Base-by-base conservation (phyloP, 257 asterid species). In the Capsicum rhomboideum region DNA sequence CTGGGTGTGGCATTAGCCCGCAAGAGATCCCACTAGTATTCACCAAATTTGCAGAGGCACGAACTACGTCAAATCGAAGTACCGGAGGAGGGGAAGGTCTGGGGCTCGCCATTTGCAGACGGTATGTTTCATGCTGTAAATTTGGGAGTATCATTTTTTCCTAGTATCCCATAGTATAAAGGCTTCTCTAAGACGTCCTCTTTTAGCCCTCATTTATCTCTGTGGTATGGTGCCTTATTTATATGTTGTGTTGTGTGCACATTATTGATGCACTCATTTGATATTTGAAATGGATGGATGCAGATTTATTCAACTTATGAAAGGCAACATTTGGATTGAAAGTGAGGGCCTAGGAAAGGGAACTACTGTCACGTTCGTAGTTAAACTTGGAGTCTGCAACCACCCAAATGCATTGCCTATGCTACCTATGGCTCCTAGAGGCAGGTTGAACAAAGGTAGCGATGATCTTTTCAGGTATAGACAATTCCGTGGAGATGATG, bases 101-200 rank as follows among this genome's bases (percentile, higher is more conserved):
- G 16, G 97, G 97, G 9, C 96, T 93, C 54, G 96, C 96, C 84
- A 92, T 93, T 82, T 92, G 96, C 90, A 89, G 89, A 87, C 88
- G 96, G 97, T 93, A 89, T 82, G 84, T 49, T 81, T 59, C 44
- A 80, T 21, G 18, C 61, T 37, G 44, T 54, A 59, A 80, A 21
- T 59, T 46, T 23, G 58, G 42, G 7, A 17, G 29, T 5, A 37
- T 80, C 18, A 16, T 37, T 16, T 54, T 78, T 14, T 63, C 83
- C 29, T 56, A 3, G 53, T 34, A 23, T 40, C 54, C 54, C 74
- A 58, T 55, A 59, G 37, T 20, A 59, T 34, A 58, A 14, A 75
- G 61, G 42, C 42, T 14, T 14, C 61, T 68, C 5, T n/a, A 49
- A 49, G 61, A 26, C 23, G 26, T 23, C 44, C 81, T 46, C 80